A percentile compares a stretch with the other conserved stretches of the same genome.
Conservation (phyloP, 257 asterid species). For the Solanum verrucosum region DNA sequence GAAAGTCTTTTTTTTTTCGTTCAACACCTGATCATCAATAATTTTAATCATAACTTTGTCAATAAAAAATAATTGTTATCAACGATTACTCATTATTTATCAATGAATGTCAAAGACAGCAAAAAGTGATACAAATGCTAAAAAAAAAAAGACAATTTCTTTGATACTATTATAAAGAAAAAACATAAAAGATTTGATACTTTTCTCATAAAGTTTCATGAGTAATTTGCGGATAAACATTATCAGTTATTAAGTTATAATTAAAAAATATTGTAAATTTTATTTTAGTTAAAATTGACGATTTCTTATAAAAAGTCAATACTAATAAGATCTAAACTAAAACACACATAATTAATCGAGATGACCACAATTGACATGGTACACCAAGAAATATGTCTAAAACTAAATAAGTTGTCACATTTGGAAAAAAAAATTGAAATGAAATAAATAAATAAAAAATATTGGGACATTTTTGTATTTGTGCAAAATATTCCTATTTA, state of each 20-base stretch:
- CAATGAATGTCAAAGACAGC: neutral
- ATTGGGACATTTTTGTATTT: neutral
- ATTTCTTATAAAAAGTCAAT: neutral
- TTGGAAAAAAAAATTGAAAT: neutral
- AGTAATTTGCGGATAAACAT: neutral
- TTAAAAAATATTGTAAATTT: no score
- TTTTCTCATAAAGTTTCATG: neutral
- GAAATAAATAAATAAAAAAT: neutral
- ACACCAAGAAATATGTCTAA: no score
- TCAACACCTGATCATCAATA: no score
- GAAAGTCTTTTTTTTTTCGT: no score
- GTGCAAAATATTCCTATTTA: neutral
- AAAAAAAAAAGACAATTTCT: neutral
- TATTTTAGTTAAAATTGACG: no score
- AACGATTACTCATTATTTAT: neutral
- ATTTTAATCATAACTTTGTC: no score
- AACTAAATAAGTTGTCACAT: neutral
- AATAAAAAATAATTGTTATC: no score
- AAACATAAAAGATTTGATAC: neutral
- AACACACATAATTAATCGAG: neutral
- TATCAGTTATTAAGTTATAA: no score
- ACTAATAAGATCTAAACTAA: neutral
- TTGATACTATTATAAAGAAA: neutral
- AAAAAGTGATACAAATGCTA: neutral
- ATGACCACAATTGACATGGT: neutral